Percentiles rank a stretch among this genome's conserved stretches.
phyloP scores from a whole-genome alignment of 2,329 filamentous ascomycete species.

The Cyphellophora europaea region DNA sequence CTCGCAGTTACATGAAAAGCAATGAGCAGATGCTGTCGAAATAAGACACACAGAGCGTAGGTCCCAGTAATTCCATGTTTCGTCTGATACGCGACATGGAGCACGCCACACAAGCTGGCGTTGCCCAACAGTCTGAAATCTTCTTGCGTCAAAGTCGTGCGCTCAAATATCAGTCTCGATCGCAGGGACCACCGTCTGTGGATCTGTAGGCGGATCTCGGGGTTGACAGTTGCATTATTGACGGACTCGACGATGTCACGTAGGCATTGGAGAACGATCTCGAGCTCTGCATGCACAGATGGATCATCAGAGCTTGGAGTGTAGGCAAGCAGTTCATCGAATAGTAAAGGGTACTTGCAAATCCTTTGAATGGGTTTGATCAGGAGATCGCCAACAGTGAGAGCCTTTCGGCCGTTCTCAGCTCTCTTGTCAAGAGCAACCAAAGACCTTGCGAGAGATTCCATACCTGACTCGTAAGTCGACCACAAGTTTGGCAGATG shows the following conservation, averaged over 20 bases:
- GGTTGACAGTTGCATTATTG: slow-evolving; percentile 75
- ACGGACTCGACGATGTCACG: slow-evolving; percentile 69
- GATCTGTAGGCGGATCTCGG: slow-evolving; percentile 57
- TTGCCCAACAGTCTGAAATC: slow-evolving; percentile 74
- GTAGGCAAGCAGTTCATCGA: slow-evolving; percentile 70
- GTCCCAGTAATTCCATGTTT: slow-evolving; percentile 58
- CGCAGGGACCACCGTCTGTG: slow-evolving; percentile 80
- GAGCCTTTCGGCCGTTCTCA: slow-evolving; percentile 59
- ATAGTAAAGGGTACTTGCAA: slow-evolving; percentile 82
- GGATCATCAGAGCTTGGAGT: slow-evolving; percentile 82
- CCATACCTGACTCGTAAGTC: slow-evolving; percentile 74
- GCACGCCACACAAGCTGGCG: slow-evolving; percentile 68
- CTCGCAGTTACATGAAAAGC: slow-evolving; percentile 58
- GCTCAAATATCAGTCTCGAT: slow-evolving; percentile 65
- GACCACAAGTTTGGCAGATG: slow-evolving; percentile 65
- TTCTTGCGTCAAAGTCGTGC: slow-evolving; percentile 45
- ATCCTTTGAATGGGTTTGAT: slow-evolving; percentile 95
- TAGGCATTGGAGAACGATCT: slow-evolving; percentile 61
- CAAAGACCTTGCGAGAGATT: slow-evolving; percentile 68
- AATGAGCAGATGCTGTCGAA: slow-evolving; percentile 68
- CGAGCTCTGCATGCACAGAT: slow-evolving; percentile 68
- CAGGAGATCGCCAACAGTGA: slow-evolving; percentile 76
- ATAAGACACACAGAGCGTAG: slow-evolving; percentile 81
- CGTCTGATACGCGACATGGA: slow-evolving; percentile 76
- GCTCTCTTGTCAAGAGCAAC: slow-evolving; percentile 58